phyloP scores from a whole-genome alignment of 768 basidiomycete genomes.

The Pulveroboletus sp. region DNA sequence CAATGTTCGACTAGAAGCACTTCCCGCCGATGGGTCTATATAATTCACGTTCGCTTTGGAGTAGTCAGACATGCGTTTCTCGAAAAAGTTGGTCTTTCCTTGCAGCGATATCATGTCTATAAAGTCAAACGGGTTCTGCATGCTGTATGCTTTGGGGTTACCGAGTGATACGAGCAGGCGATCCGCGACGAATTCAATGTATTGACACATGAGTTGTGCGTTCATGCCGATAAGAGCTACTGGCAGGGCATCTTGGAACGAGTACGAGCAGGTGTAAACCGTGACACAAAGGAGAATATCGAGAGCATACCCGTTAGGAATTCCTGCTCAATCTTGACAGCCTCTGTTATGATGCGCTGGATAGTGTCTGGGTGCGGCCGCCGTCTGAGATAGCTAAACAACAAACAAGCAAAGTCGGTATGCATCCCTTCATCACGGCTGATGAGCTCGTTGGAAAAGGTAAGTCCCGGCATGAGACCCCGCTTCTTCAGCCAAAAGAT shows the following conservation, averaged over 20 bases:
- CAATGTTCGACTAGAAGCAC: too few species aligned
- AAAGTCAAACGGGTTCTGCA: conserved; percentile 25
- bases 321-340: conserved; percentile 81
- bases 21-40: too few species aligned
- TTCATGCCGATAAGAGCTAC: conserved; percentile 92
- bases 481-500: conserved; percentile 98
- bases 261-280: not conserved
- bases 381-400: conserved; percentile 76
- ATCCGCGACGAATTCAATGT: conserved; percentile 91
- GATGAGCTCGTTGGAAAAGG: conserved; percentile 94
- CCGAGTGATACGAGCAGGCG: conserved; percentile 82
- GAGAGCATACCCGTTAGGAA: conserved; percentile 64
- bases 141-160: conserved; percentile 73
- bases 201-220: conserved; percentile 78
- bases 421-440: conserved; percentile 94
- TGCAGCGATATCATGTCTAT: conserved; percentile 4
- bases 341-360: conserved; percentile 70
- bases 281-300: too few species aligned
- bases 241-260: conserved; percentile 71
- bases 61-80: conserved; percentile 48
- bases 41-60: conserved; percentile 60
- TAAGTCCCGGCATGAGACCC: conserved; percentile 93
- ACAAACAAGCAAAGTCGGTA: conserved; percentile 91
- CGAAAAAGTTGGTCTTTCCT: conserved; percentile 9
- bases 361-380: conserved; percentile 79